phyloP scores from a whole-genome alignment of 139 green algal genomes.

The Pleodorina starrii region DNA sequence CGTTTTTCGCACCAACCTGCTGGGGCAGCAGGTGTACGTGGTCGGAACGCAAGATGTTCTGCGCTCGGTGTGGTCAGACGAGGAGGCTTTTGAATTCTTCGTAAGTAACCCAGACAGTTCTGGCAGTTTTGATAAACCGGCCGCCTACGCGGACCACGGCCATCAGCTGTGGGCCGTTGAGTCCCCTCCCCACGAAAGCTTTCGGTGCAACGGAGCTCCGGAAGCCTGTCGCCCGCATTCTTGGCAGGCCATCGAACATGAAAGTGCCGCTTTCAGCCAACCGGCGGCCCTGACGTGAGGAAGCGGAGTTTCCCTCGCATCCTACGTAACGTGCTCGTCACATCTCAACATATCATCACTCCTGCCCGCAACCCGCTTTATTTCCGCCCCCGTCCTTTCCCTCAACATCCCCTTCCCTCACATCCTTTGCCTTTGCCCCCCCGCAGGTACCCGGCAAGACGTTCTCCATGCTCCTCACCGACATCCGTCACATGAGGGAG shows the following conservation, averaged over 20 bases:
- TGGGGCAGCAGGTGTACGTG: background rate
- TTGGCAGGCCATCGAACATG: background rate
- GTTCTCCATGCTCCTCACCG: background rate
- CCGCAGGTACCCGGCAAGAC: slow-evolving; percentile 5
- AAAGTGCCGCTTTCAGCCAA: background rate
- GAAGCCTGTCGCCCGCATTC: background rate
- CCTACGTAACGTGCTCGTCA: background rate
- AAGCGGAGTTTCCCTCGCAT: background rate
- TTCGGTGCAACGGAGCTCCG: background rate
- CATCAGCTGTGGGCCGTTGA: no score
- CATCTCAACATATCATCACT: no score
- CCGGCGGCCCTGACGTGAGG: background rate
- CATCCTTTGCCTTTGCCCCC: background rate
- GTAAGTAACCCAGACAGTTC: background rate
- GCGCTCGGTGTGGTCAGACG: background rate
- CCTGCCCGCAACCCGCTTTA: no score
- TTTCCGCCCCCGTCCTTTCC: background rate
- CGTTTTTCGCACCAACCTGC: background rate
- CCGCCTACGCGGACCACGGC: no score
- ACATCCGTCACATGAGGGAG: background rate
- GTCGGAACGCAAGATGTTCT: background rate
- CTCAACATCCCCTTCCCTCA: background rate
- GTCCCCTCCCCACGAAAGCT: no score
- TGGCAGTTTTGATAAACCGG: no score
- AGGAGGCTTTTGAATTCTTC: background rate